Evolutionary conservation across 805 yeast species (phyloP).

Genomic region (Myxozyma sirexii): DNA sequence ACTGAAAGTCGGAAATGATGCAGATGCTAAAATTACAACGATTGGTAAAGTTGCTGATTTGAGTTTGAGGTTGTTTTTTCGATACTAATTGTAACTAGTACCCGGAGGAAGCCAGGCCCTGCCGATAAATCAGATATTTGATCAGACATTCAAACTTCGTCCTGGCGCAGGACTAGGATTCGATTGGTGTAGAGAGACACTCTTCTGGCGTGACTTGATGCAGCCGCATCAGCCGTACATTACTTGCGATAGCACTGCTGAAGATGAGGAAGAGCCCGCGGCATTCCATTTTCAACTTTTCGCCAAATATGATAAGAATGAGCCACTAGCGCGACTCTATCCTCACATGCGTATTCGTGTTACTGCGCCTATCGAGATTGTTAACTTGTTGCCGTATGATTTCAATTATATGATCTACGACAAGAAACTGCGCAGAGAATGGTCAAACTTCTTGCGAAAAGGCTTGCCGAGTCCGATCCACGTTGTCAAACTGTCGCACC

Average conservation of each 20-base stretch:
- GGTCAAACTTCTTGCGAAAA: slow-evolving; percentile 61
- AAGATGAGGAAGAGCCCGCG: slow-evolving; percentile 43
- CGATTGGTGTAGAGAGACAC: slow-evolving; percentile 64
- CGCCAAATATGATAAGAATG: slow-evolving; percentile 64
- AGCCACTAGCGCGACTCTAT: slow-evolving; percentile 71
- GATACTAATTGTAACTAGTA: slow-evolving; percentile 28
- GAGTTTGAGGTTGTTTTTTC: not conserved
- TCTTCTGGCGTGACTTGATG: slow-evolving; percentile 68
- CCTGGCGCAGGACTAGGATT: slow-evolving; percentile 56
- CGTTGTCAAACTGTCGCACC: slow-evolving; percentile 71
- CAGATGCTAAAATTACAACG: slow-evolving; percentile 43
- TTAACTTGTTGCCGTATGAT: slow-evolving; percentile 83
- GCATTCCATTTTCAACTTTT: slow-evolving; percentile 72
- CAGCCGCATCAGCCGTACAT: slow-evolving; percentile 53
- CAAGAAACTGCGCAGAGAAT: slow-evolving; percentile 66
- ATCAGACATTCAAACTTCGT: slow-evolving; percentile 57
- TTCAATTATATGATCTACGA: slow-evolving; percentile 75
- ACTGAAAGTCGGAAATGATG: slow-evolving; percentile 44
- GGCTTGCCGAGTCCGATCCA: slow-evolving; percentile 78
- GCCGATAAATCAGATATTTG: slow-evolving; percentile 72
- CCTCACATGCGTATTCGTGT: slow-evolving; percentile 81
- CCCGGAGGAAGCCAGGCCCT: slow-evolving; percentile 66
- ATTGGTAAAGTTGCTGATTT: slow-evolving; percentile 41
- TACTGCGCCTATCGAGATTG: slow-evolving; percentile 83
- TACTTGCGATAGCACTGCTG: slow-evolving; percentile 53